Conservation (phyloP, 2,329 filamentous ascomycete genomes). For the Aureobasidium sp. region DNA sequence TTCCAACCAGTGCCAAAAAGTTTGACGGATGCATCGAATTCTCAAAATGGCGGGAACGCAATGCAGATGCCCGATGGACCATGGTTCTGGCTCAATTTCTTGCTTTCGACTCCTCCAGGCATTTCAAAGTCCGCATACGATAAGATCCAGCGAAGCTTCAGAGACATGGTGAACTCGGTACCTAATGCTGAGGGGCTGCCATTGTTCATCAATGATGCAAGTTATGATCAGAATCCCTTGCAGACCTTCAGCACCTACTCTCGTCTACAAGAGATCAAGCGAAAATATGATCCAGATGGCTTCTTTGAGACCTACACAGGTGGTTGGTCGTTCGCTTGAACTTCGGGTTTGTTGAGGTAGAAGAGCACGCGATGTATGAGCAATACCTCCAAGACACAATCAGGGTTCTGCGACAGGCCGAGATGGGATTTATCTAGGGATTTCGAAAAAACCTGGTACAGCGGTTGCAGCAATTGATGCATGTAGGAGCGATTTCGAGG, state of each 20-base stretch:
- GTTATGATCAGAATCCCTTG: neutral
- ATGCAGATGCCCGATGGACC: constrained; percentile 32
- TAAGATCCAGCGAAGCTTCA: constrained; percentile 27
- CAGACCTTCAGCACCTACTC: constrained; percentile 11
- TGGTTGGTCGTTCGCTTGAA: constrained; percentile 8
- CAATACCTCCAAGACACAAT: no score
- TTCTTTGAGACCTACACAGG: constrained; percentile 4
- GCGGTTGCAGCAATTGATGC: no score
- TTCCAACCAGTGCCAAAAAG: constrained; percentile 28
- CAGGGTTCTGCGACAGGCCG: no score
- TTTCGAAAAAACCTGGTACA: no score
- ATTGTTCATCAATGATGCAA: constrained; percentile 17
- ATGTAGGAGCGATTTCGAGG: no score
- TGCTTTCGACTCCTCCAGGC: constrained; percentile 23
- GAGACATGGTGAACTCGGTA: constrained; percentile 26
- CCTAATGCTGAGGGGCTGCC: constrained; percentile 22
- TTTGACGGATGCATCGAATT: constrained; percentile 29
- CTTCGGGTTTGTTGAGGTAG: no score
- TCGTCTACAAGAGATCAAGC: constrained; percentile 9
- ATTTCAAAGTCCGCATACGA: constrained; percentile 25
- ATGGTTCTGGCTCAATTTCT: constrained; percentile 30
- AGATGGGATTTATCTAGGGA: no score
- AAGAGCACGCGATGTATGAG: no score
- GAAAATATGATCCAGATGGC: constrained; percentile 13
- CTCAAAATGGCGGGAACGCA: constrained; percentile 27